phyloP scores from a whole-genome alignment of 2,329 filamentous ascomycete genomes.

The Phialophora tarda region DNA sequence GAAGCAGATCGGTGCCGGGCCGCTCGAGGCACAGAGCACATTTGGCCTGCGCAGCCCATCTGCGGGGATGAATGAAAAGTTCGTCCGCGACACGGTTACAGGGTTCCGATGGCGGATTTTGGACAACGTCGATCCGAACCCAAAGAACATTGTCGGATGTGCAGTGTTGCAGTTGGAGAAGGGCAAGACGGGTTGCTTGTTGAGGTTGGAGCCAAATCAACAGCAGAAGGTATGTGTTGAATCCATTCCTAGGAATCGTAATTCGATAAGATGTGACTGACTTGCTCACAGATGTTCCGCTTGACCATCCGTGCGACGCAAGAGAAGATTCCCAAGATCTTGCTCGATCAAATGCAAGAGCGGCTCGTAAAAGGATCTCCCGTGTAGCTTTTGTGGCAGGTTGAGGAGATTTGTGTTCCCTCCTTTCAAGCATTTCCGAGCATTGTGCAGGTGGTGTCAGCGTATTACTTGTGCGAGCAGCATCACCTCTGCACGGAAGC shows the following conservation, averaged over 20 bases:
- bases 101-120: conserved; percentile 91
- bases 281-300: conserved; percentile 79
- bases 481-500: conserved; percentile 1
- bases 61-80: conserved; percentile 70
- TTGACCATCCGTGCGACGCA: conserved; percentile 93
- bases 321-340: conserved; percentile 77
- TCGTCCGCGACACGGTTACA: conserved; percentile 70
- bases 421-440: background rate
- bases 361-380: conserved; percentile 65
- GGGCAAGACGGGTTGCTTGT: conserved; percentile 91
- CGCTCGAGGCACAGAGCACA: conserved; percentile 85
- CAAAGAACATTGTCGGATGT: conserved; percentile 92
- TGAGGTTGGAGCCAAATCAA: conserved; percentile 94
- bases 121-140: conserved; percentile 85
- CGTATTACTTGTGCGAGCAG: background rate
- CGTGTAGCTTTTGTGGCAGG: background rate
- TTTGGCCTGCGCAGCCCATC: conserved; percentile 64
- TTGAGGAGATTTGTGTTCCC: background rate
- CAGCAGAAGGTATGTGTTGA: conserved; percentile 75
- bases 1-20: conserved; percentile 93
- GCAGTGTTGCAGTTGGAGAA: conserved; percentile 74
- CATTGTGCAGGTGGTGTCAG: background rate
- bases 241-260: background rate
- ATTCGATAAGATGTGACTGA: conserved; percentile 20
- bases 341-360: conserved; percentile 88